Percentiles rank a stretch among this genome's conserved stretches.
Evolutionary conservation across 148 eudicot species (phyloP).

Genomic region (Fagopyrum homotropicum): DNA sequence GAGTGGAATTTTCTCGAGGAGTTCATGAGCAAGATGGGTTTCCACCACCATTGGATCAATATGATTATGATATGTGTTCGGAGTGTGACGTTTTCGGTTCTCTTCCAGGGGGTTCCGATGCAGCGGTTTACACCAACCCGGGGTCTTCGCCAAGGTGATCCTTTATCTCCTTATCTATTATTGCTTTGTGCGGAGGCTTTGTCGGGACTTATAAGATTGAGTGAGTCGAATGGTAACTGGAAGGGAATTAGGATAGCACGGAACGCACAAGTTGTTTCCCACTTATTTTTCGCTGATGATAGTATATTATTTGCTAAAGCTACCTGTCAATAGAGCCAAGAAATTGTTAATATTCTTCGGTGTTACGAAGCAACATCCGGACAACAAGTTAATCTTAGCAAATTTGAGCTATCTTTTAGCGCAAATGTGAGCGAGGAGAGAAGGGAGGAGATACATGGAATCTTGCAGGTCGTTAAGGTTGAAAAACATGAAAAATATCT

Average conservation of each 20-base stretch:
- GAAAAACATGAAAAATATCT: neutral
- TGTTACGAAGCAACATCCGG: neutral
- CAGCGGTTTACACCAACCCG: neutral
- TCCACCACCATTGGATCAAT: neutral
- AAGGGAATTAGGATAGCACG: no score
- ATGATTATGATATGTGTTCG: neutral
- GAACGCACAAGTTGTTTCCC: neutral
- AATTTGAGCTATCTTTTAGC: neutral
- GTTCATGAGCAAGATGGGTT: neutral
- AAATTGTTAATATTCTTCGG: neutral
- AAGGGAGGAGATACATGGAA: neutral
- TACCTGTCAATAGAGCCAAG: neutral
- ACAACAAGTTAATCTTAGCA: no score
- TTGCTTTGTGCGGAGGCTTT: no score
- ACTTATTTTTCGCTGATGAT: neutral
- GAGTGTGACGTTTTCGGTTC: neutral
- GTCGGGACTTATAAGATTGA: no score
- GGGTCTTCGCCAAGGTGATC: neutral
- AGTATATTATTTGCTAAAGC: neutral
- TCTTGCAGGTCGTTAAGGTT: no score
- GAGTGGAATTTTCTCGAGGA: neutral
- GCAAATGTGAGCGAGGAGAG: neutral
- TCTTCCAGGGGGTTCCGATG: neutral
- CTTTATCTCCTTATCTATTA: neutral
- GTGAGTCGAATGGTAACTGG: no score